Conservation (phyloP, 2,329 filamentous ascomycete species). For the Xenosphaeropsis pyriputrescens region DNA sequence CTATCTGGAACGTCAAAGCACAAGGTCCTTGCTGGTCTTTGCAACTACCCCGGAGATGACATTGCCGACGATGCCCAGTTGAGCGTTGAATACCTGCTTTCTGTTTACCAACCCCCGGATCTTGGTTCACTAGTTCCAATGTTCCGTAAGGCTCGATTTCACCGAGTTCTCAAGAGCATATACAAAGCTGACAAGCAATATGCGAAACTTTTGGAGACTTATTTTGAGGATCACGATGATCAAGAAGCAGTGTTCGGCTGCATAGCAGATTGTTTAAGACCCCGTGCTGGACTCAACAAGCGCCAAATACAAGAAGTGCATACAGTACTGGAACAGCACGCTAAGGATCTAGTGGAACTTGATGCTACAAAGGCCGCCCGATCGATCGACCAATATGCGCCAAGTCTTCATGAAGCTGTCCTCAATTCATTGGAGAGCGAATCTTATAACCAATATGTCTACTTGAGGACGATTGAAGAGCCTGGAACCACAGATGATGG, state of each 20-base stretch:
- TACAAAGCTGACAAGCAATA: constrained; percentile 73
- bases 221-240: constrained; percentile 74
- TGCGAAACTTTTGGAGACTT: constrained; percentile 61
- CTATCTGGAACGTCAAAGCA: constrained; percentile 78
- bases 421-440: constrained; percentile 37
- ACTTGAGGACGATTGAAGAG: constrained; percentile 60
- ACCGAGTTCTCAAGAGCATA: constrained; percentile 78
- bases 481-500: constrained; percentile 23
- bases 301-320: constrained; percentile 64
- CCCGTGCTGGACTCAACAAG: constrained; percentile 44
- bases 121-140: constrained; percentile 60
- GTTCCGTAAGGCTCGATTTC: constrained; percentile 71
- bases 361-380: constrained; percentile 39
- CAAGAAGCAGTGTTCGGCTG: constrained; percentile 64
- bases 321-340: constrained; percentile 39
- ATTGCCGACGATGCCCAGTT: constrained; percentile 88
- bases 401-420: constrained; percentile 38
- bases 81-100: constrained; percentile 91
- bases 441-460: constrained; percentile 44
- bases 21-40: constrained; percentile 67
- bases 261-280: constrained; percentile 58
- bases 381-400: constrained; percentile 37
- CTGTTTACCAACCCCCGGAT: constrained; percentile 82
- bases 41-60: constrained; percentile 66
- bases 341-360: constrained; percentile 39